phyloP scores from a whole-genome alignment of 2,329 filamentous ascomycete species.

The Passalora sequoiae region DNA sequence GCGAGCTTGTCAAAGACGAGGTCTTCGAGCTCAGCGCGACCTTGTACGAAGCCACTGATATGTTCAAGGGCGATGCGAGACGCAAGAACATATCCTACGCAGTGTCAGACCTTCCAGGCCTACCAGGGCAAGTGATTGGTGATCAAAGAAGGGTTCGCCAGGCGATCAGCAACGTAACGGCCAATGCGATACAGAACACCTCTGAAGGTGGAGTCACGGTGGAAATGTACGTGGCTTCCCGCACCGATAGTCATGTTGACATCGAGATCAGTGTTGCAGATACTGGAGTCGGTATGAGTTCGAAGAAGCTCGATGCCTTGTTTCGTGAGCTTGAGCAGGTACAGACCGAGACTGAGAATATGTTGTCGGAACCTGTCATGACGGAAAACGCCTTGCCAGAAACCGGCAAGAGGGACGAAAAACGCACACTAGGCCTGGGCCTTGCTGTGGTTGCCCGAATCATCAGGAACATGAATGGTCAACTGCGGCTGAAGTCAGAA shows the following conservation, averaged over 20 bases:
- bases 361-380: conserved; percentile 34
- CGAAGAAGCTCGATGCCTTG: conserved; percentile 53
- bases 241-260: conserved; percentile 51
- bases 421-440: conserved; percentile 65
- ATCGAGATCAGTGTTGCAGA: conserved; percentile 73
- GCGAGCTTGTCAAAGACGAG: conserved; percentile 72
- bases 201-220: conserved; percentile 61
- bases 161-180: conserved; percentile 73
- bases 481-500: conserved; percentile 77
- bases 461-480: conserved; percentile 84
- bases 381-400: conserved; percentile 32
- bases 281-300: conserved; percentile 62
- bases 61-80: conserved; percentile 67
- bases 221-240: conserved; percentile 60
- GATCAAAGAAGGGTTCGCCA: conserved; percentile 78
- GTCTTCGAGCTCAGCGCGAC: conserved; percentile 67
- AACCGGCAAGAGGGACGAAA: conserved; percentile 28
- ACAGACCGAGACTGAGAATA: conserved; percentile 49
- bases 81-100: conserved; percentile 70
- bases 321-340: conserved; percentile 65
- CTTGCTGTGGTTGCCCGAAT: conserved; percentile 84
- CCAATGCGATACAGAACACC: conserved; percentile 81
- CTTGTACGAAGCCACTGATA: conserved; percentile 69
- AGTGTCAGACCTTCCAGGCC: conserved; percentile 59
- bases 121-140: conserved; percentile 68